Evolutionary conservation across 192 early-diverging fungal species (phyloP).

Genomic region (Phlyctochytrium bullatum): DNA sequence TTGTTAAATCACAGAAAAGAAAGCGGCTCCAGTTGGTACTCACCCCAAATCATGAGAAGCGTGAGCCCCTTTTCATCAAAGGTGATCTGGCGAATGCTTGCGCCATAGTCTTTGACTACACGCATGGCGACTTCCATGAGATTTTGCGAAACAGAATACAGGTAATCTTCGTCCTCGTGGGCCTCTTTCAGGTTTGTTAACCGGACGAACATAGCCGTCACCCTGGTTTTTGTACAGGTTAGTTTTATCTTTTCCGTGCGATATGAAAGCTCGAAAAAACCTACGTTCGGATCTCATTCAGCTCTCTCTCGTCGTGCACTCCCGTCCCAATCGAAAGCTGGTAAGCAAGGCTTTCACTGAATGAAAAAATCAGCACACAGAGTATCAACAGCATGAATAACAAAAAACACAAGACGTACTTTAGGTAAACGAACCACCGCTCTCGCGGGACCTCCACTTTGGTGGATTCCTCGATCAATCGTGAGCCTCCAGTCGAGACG

Average conservation of each 20-base stretch:
- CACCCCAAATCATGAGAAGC: neutral
- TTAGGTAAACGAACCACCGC: neutral
- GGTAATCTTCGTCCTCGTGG: neutral
- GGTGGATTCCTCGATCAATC: too few relatives aligned
- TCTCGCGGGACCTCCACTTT: too few relatives aligned
- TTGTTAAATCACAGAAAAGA: neutral
- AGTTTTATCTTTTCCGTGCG: too few relatives aligned
- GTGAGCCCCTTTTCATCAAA: neutral
- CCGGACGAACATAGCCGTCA: neutral
- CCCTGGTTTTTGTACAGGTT: neutral
- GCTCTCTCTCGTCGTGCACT: neutral
- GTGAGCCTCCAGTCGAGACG: too few relatives aligned
- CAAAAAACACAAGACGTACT: too few relatives aligned
- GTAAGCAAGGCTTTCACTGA: neutral
- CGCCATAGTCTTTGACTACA: neutral
- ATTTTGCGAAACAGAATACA: neutral
- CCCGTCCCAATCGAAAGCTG: neutral
- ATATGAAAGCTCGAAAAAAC: too few relatives aligned
- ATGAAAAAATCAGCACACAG: too few relatives aligned
- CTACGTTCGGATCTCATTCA: neutral
- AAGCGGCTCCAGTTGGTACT: neutral
- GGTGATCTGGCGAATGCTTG: neutral
- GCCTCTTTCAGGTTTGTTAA: neutral
- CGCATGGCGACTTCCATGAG: neutral
- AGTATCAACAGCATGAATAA: too few relatives aligned